Evolutionary conservation across 495 filamentous ascomycete genomes (phyloP), one percentile per base, ranked within the genome.

Genomic region (Clavariopsis aquatica): DNA sequence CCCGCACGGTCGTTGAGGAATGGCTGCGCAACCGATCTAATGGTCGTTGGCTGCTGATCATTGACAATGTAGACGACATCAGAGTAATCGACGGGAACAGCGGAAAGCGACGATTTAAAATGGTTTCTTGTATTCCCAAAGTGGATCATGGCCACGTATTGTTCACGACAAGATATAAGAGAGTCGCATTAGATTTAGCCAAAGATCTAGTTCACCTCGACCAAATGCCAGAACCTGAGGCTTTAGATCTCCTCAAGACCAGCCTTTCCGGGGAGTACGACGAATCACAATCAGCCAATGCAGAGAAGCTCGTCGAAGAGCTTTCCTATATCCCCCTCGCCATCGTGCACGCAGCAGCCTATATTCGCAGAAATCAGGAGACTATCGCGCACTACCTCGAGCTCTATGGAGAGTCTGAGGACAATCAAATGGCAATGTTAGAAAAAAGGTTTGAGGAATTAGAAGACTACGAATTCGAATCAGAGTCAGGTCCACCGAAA

Each of bases 371-470:
- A 38, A 8, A 19, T 12, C 19, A 38, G 27, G 36, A 52, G 46
- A 61, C 58, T 7, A 53, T 61, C 58, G 58, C 58, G 28, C 24
- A 61, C 13, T 61, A 61, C 28, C 58, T 61, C 13, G 58, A 61
- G 28, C 12, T 52, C 5, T 61, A 61, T 23, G 29, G 15, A 45
- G 58, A 61, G 20, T 27, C 20, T 28, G 58, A 61, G 38, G 58
- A 61, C 26, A 31, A 61, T 17, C 23, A 47, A 10, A 20, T 43
- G 6, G 58, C 31, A 7, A 22, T 61, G 12, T 47, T 61, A 43
- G 46, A 52, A 29, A 9, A 53, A 20, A 20, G 13, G 12, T 20
- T 52, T 43, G 46, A 20, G 17, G 58, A 53, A 24, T 23, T 36
- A 43, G 45, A 27, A 31, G 36, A 8, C 8, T 55, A n/a, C 49